Evolutionary conservation across 1,139 yeast genomes (phyloP), one percentile per base, ranked within the genome.

Genomic region (Debaryomycetaceae sp.): DNA sequence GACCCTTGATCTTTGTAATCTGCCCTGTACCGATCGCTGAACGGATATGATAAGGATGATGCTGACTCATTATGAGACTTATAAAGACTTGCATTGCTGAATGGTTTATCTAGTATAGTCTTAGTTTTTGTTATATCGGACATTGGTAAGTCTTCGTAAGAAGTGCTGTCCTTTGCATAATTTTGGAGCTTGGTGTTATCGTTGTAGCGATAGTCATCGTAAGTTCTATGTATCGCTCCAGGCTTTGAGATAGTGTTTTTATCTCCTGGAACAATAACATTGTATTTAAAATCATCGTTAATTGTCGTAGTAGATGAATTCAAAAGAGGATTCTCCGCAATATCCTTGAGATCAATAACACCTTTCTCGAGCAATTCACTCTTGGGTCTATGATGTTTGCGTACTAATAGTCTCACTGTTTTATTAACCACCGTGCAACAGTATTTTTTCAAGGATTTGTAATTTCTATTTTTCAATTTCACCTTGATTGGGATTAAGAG

Each of bases 351-450:
- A 24, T 42, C 58, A 49, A 69, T 53, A 20, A 69, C 57, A 13
- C 75, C 75, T 47, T 62, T 62, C 39, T 66, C 69, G 37, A 68
- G 49, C 41, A 69, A 60, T 49, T 65, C 68, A 38, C 56, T 53
- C 52, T 62, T 65, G 17, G 76, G 63, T 52, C 65, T 70, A 57
- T 80, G 83, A 53, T 78, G 69, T 49, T 67, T 71, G 46, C 65
- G 64, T 5, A 81, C 83, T 49, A 83, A 62, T 31, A 57, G 55
- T 45, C 80, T 71, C n/a, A 83, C 83, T 24, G 77, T 70, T 34
- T 70, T 66, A 58, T 83, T 83, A 46, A 83, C 80, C 41, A 77
- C 67, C 24, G 66, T 55, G 58, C 83, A 80, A 58, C 86, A 83
- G 59, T 76, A 83, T 51, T 77, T 80, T 53, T 80, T 83, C 45